Evolutionary conservation across 1,284 basidiomycete genomes (phyloP).

Genomic region (Neonothopanus nambi): DNA sequence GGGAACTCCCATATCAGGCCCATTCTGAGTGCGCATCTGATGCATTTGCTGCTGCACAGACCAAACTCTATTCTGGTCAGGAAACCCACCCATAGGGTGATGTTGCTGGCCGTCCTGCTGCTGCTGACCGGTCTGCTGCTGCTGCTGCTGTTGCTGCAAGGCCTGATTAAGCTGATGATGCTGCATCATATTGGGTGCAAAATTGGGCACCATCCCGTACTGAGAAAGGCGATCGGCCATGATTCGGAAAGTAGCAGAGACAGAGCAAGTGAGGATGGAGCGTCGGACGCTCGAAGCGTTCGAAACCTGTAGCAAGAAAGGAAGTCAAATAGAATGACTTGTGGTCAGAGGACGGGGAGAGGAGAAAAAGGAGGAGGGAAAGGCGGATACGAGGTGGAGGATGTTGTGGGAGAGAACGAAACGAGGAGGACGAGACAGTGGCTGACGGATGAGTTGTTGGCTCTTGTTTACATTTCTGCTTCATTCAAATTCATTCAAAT

Average conservation of each 20-base stretch:
- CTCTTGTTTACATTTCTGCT: too few species aligned
- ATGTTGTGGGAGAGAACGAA: too few species aligned
- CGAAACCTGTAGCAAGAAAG: too few species aligned
- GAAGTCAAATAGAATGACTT: too few species aligned
- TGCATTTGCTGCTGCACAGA: slow-evolving; percentile 44
- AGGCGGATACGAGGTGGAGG: slow-evolving; percentile 8
- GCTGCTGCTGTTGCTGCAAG: slow-evolving; percentile 34
- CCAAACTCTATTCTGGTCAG: slow-evolving; percentile 56
- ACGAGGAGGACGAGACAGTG: too few species aligned
- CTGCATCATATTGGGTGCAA: slow-evolving; percentile 41
- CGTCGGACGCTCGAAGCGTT: not conserved
- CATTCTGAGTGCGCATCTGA: slow-evolving; percentile 44
- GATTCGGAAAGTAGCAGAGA: slow-evolving; percentile 30
- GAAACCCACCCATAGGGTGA: slow-evolving; percentile 41
- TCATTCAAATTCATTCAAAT: too few species aligned
- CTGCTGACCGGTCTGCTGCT: slow-evolving; percentile 36
- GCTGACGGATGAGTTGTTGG: too few species aligned
- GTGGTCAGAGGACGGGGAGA: too few species aligned
- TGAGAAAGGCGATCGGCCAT: slow-evolving; percentile 63
- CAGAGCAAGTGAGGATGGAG: slow-evolving; percentile 25
- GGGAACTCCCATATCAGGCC: slow-evolving; percentile 38
- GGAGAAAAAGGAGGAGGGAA: slow-evolving; percentile 16
- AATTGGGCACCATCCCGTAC: slow-evolving; percentile 52
- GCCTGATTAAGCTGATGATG: slow-evolving; percentile 44
- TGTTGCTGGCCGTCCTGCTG: slow-evolving; percentile 48